These are phyloP conservation scores for Vitis rupestris DNA, from an alignment of 164 flowering plant genomes.

Conservation along the genomic window DNA sequence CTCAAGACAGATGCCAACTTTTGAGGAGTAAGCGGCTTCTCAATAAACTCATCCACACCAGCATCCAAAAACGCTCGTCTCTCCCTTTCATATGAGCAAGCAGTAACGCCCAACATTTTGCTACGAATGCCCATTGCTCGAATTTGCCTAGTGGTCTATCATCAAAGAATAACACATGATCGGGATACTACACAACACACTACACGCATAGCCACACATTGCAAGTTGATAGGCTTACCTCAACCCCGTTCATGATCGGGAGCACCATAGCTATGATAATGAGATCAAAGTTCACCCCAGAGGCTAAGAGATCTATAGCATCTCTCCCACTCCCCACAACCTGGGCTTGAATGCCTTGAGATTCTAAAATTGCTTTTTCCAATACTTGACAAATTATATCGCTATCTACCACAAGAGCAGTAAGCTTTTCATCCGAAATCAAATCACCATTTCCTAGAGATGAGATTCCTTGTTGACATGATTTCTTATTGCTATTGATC, in stretches of 20 bases:
- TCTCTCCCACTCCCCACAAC: conserved; percentile 30
- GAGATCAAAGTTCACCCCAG: conserved; percentile 22
- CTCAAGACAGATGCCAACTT: conserved; percentile 2
- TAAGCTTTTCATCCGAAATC: conserved; percentile 1
- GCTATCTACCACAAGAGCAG: conserved; percentile 35
- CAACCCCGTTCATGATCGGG: conserved; percentile 35
- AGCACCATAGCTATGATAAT: conserved; percentile 36
- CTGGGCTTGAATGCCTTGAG: conserved; percentile 19
- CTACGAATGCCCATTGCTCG: conserved; percentile 7
- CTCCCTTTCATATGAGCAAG: not conserved
- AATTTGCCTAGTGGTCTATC: not conserved
- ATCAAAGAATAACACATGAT: not conserved
- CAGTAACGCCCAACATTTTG: conserved; percentile 2
- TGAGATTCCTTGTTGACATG: too few relatives aligned
- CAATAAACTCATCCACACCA: conserved; percentile 8
- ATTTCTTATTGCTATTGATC: too few relatives aligned
- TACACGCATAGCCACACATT: too few relatives aligned
- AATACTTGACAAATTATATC: conserved; percentile 2
- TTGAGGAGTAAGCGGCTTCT: not conserved
- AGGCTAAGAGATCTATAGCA: conserved; percentile 24
- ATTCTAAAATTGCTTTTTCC: conserved; percentile 17
- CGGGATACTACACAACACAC: too few relatives aligned
- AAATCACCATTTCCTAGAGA: not conserved
- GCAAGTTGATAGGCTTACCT: conserved; percentile 14
- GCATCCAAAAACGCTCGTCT: conserved; percentile 9